These are phyloP conservation scores for Sporothrix protearum DNA, from an alignment of 2,329 filamentous ascomycete genomes.

Conservation along the genomic window DNA sequence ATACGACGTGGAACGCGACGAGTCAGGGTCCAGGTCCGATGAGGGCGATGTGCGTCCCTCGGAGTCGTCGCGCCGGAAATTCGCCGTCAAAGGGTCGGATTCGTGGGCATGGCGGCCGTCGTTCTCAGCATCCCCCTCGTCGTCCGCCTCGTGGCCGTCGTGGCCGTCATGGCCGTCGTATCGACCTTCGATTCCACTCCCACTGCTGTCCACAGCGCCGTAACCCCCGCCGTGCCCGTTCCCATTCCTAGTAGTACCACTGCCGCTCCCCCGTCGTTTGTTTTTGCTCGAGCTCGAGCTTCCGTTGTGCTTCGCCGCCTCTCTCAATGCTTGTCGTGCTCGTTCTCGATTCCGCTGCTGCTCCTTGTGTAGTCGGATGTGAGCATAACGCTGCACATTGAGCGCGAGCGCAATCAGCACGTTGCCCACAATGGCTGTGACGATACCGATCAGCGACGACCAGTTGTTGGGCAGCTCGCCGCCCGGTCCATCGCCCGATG, in stretches of 20 bases:
- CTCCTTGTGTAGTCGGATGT: slow-evolving; percentile 76
- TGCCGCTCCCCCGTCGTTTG: background rate
- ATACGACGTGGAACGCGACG: slow-evolving; percentile 56
- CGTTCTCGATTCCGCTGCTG: slow-evolving; percentile 56
- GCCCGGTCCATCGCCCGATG: slow-evolving; percentile 37
- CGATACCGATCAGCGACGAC: slow-evolving; percentile 92
- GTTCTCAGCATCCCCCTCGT: slow-evolving; percentile 33
- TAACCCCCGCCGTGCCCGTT: slow-evolving; percentile 12
- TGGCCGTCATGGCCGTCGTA: slow-evolving; percentile 31
- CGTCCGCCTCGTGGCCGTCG: slow-evolving; percentile 29
- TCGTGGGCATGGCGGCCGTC: slow-evolving; percentile 41
- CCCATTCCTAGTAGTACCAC: background rate
- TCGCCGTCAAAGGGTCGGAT: slow-evolving; percentile 51
- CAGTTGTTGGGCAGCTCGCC: slow-evolving; percentile 60
- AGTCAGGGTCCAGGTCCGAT: slow-evolving; percentile 33
- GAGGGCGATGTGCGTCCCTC: slow-evolving; percentile 33
- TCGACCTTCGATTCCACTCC: background rate
- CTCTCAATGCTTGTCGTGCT: slow-evolving; percentile 53
- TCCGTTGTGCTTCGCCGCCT: slow-evolving; percentile 30
- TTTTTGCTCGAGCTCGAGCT: slow-evolving; percentile 30
- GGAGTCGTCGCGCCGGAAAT: slow-evolving; percentile 45
- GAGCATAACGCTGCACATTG: slow-evolving; percentile 94
- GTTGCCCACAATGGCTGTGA: slow-evolving; percentile 89
- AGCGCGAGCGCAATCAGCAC: slow-evolving; percentile 91
- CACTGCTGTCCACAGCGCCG: slow-evolving; percentile 9